Evolutionary conservation across 805 yeast species (phyloP), one percentile per base, ranked within the genome.

Genomic region (Candida yuanshanica): DNA sequence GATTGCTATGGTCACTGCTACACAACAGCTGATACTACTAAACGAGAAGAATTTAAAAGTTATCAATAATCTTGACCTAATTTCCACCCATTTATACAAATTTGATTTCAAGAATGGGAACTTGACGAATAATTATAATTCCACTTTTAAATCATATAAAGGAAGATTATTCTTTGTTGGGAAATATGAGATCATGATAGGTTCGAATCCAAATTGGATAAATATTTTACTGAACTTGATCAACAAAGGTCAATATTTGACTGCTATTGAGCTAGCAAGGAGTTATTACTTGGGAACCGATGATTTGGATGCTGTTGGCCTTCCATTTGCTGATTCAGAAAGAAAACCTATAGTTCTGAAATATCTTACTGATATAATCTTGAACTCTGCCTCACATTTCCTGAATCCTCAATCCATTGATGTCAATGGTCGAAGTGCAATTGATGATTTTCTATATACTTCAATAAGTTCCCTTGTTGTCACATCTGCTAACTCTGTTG

Each of bases 161-260:
- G 69, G 73, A 2, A 68, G 73, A 18, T 36, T 87, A 0, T 72
- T 79, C 50, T 42, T 77, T 1, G 50, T 81, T 38, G 83, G 83
- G 0, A 63, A 66, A 32, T 70, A 71, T 39, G 80, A 75, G 42
- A 53, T 78, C 33, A 63, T 63, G 6, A 68, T 80, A 3, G 95
- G 90, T 0, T 66, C 77, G 20, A 59, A 78, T 13, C 65, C 78
- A 3, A 78, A 72, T 49, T 87, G 96, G 96, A 86, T 88, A 50
- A 55, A 50, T 37, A 18, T 50, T 2, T 24, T 54, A 1, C 31
- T 52, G 89, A 95, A 86, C 82, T 53, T 74, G 11, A 64, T 87
- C 36, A 64, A 73, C 10, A 49, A 60, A 2, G 77, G 74, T 1
- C 57, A 72, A 18, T 81, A 79, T 41, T 57, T 73, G 6, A 63